Evolutionary conservation across 192 early-diverging fungal species (phyloP).

Genomic region (Cetraspora pellucida): DNA sequence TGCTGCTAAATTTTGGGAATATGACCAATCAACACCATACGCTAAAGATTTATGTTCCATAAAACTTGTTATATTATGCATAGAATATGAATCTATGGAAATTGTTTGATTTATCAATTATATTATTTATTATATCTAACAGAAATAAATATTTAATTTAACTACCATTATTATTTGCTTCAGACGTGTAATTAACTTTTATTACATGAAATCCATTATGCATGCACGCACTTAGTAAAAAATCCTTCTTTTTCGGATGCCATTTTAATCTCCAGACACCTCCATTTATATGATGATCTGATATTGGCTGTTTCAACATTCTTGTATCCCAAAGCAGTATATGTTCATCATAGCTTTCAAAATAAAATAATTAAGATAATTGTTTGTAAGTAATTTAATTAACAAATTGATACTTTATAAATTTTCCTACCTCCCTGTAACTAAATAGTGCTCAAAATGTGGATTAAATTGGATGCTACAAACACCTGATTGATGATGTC

Average conservation of each 20-base stretch:
- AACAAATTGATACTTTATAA: neutral
- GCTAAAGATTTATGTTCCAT: slow-evolving; percentile 76
- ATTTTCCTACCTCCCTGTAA: slow-evolving; percentile 73
- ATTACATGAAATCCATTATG: slow-evolving; percentile 88
- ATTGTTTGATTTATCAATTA: neutral
- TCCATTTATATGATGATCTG: slow-evolving; percentile 72
- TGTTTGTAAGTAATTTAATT: slow-evolving; percentile 10
- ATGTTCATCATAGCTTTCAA: slow-evolving; percentile 84
- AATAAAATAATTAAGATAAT: slow-evolving; percentile 7
- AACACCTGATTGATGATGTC: slow-evolving; percentile 86
- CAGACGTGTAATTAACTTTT: slow-evolving; percentile 43
- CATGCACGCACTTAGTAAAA: slow-evolving; percentile 85
- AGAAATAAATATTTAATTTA: neutral
- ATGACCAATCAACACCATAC: slow-evolving; percentile 80
- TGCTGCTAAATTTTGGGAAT: slow-evolving; percentile 53
- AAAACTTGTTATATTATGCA: slow-evolving; percentile 47
- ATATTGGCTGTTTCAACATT: slow-evolving; percentile 72
- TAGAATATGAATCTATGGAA: slow-evolving; percentile 30
- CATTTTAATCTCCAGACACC: slow-evolving; percentile 96
- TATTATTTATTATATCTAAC: neutral
- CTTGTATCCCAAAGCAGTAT: slow-evolving; percentile 91
- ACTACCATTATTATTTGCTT: slow-evolving; percentile 19
- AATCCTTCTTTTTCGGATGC: slow-evolving; percentile 72
- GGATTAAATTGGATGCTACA: slow-evolving; percentile 88
- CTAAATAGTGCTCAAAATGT: slow-evolving; percentile 73